Evolutionary conservation across 768 basidiomycete genomes (phyloP), one percentile per base, ranked within the genome.

Genomic region (Kwoniella sp.): DNA sequence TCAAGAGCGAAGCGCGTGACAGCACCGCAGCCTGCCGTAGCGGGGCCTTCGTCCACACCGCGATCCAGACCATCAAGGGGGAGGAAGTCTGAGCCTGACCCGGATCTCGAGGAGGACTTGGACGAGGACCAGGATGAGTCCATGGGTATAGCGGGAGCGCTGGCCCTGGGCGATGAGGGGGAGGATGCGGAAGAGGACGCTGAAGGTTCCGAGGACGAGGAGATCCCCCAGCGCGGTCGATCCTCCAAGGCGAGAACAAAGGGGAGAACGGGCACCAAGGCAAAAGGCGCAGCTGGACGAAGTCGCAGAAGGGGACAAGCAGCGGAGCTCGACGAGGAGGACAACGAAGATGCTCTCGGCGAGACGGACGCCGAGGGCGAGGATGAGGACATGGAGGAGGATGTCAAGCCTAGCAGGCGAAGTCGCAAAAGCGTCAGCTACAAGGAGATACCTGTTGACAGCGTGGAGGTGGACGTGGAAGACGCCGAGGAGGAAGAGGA

Each of bases 351-450:
- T 25, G 45, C 19, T 29, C 34, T 26, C 28, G 40, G 6, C 15
- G 47, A 50, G 27, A 46, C 8, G 14, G 53, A 51, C 27, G 48
- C 28, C 1, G 46, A 36, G 7, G 50, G 31, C 17, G 53, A 33
- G 19, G 50, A 2, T 25, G 59, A 43, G n/a, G 56, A 26, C 8
- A 44, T 2, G 46, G 37, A 47, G n/a, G 44, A 40, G 12, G 46
- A 55, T 9, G 25, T 33, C 19, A 46, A 48, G 15, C 31, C 37
- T 22, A 27, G 48, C 14, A 44, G 42, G n/a, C 53, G 52, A 28
- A 28, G 42, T n/a, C 56, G 57, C 19, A 61, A 62, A 51, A 60
- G 54, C 17, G 60, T 66, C 12, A 59, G 59, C 46, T 63, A 69
- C 39, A 57, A 51, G 39, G 67, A 65, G 44, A 41, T 62, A 4